Conservation (phyloP, 2,329 filamentous ascomycete genomes). For the Botrytis medusae region DNA sequence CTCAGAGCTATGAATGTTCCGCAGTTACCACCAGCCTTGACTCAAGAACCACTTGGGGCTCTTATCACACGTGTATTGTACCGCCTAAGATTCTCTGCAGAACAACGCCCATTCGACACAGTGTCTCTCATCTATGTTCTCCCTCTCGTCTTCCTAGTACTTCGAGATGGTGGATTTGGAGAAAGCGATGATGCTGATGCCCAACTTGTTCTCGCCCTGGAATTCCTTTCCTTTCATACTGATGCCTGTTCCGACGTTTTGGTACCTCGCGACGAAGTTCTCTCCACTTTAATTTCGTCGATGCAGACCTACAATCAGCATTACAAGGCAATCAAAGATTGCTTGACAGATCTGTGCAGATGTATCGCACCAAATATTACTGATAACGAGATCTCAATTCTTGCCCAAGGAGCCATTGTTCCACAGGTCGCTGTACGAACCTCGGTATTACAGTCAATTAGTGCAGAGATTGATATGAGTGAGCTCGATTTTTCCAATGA, state of each 20-base stretch:
- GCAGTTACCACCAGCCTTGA: slow-evolving; percentile 68
- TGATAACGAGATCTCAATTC: slow-evolving; percentile 66
- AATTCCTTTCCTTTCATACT: slow-evolving; percentile 87
- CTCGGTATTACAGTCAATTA: slow-evolving; percentile 84
- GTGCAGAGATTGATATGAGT: slow-evolving; percentile 86
- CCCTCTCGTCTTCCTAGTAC: slow-evolving; percentile 75
- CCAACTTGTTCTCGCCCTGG: slow-evolving; percentile 83
- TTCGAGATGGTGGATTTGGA: slow-evolving; percentile 77
- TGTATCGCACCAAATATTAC: slow-evolving; percentile 81
- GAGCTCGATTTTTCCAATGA: slow-evolving; percentile 84
- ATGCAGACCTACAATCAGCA: slow-evolving; percentile 92
- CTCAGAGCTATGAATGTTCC: slow-evolving; percentile 75
- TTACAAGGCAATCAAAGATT: slow-evolving; percentile 93
- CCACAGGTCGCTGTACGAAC: slow-evolving; percentile 77
- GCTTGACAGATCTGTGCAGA: slow-evolving; percentile 80
- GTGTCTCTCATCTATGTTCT: slow-evolving; percentile 86
- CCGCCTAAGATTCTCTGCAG: slow-evolving; percentile 82
- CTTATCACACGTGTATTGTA: slow-evolving; percentile 88
- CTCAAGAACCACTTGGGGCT: slow-evolving; percentile 77
- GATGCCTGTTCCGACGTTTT: slow-evolving; percentile 71
- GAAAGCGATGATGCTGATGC: slow-evolving; percentile 80
- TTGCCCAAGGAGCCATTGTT: slow-evolving; percentile 79
- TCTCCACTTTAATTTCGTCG: slow-evolving; percentile 70
- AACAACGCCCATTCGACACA: slow-evolving; percentile 90
- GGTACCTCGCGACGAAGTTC: slow-evolving; percentile 72